Conservation (phyloP, 176 grass and related monocot species). For the Eremochloa ophiuroides region DNA sequence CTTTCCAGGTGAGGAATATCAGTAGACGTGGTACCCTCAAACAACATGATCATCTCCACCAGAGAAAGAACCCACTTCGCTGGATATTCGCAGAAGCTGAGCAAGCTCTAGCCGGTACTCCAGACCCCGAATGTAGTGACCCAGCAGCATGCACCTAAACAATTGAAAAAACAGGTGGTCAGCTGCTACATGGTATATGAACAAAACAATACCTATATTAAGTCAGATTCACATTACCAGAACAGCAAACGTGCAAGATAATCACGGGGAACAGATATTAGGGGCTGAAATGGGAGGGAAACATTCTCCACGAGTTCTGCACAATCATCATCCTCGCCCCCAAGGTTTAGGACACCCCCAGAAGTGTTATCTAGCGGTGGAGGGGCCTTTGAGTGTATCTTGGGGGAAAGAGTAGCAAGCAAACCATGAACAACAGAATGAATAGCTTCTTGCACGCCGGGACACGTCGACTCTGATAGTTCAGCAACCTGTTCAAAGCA, state of each 20-base stretch:
- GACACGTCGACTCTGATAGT: conserved; percentile 82
- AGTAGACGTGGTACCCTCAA: conserved; percentile 23
- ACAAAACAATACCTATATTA: not conserved
- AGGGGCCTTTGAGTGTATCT: conserved; percentile 68
- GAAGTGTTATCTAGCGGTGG: conserved; percentile 37
- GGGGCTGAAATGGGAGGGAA: conserved; percentile 69
- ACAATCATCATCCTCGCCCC: conserved; percentile 51
- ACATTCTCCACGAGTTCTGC: conserved; percentile 71
- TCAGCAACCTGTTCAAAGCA: conserved; percentile 70
- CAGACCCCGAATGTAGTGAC: conserved; percentile 85
- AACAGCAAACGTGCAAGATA: conserved; percentile 93
- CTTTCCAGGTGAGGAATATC: conserved; percentile 7
- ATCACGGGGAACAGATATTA: conserved; percentile 79
- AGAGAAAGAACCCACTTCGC: conserved; percentile 34
- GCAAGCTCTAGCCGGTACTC: conserved; percentile 83
- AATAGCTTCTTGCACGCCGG: conserved; percentile 70
- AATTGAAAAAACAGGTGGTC: conserved; percentile 12
- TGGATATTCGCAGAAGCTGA: conserved; percentile 56
- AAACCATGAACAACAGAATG: conserved; percentile 90
- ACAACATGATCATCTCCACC: conserved; percentile 38
- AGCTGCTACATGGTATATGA: not conserved
- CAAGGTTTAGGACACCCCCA: conserved; percentile 43
- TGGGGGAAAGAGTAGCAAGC: conserved; percentile 88
- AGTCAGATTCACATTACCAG: conserved; percentile 56
- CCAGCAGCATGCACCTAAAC: conserved; percentile 89